These are phyloP conservation scores for Mucor mucedo DNA, from an alignment of 371 early-diverging fungal species.

Conservation along the genomic window DNA sequence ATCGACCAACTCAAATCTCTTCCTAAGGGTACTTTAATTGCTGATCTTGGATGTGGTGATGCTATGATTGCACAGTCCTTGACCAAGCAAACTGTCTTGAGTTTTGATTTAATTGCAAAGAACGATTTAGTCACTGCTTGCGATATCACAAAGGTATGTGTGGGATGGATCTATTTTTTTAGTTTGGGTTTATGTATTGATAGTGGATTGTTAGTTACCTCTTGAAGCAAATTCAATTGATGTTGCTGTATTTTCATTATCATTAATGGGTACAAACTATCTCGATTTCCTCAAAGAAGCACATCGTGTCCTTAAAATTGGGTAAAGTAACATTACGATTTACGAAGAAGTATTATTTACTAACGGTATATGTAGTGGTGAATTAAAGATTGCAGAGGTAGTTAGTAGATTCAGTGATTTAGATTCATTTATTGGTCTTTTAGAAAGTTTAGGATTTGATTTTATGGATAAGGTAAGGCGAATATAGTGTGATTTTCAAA, in stretches of 20 bases:
- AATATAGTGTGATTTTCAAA: not conserved
- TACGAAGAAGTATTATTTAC: no score
- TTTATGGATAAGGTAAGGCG: constrained; percentile 54
- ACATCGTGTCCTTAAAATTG: constrained; percentile 83
- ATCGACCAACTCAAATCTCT: constrained; percentile 69
- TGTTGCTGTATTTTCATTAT: constrained; percentile 92
- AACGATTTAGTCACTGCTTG: constrained; percentile 89
- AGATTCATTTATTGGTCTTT: constrained; percentile 73
- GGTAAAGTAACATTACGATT: constrained; percentile 46
- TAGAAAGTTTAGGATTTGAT: constrained; percentile 79
- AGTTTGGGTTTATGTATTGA: not conserved
- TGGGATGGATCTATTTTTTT: not conserved
- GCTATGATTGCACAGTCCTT: constrained; percentile 87
- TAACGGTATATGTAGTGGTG: constrained; percentile 61
- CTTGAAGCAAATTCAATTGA: constrained; percentile 78
- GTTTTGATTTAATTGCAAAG: constrained; percentile 93
- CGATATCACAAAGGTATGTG: constrained; percentile 78
- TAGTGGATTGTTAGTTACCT: constrained; percentile 55
- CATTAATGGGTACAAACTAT: constrained; percentile 98
- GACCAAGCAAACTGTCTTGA: constrained; percentile 76
- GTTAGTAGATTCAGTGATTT: constrained; percentile 86
- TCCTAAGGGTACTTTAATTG: constrained; percentile 69
- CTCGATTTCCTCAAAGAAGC: constrained; percentile 92
- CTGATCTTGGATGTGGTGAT: constrained; percentile 99
- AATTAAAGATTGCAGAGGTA: constrained; percentile 94